Base-by-base conservation (phyloP, 1,139 yeast genomes). In the Hemisphaericaspora subhashii region DNA sequence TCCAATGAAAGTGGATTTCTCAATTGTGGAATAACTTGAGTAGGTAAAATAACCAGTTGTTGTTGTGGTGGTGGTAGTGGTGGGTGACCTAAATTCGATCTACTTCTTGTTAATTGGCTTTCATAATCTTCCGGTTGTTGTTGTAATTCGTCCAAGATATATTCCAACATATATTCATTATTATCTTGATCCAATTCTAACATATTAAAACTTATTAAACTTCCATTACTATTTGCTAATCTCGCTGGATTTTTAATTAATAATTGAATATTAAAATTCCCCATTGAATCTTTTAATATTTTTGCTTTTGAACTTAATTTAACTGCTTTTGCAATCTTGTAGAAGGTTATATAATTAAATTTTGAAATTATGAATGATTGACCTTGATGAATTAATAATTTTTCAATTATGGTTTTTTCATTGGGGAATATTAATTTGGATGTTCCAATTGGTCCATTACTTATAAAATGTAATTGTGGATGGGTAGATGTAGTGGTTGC, bases 391-490 rank as follows among this genome's bases (percentile, higher is more conserved):
- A 68, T 54, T 33, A 50, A 58, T 24, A 57, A 50, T 49, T 58
- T 70, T 56, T 85, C 94, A 33, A 87, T 59, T 8, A 81, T 76
- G 1, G 81, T 66, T 48, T 74, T 72, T 37, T 79, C 86, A 43
- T 73, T 76, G 0, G 95, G 95, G 43, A 83, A 73, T 9, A 77
- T 72, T 18, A 86, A 66, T 53, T 84, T 82, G 40, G 87, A 81
- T 36, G 72, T 68, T 0, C 95, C 96, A 33, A 86, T 70, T 10
- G 79, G 81, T 3, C 89, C 83, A 35, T 68, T 70, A 1, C 94
- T 83, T 3, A 85, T 76, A 42, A 88, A 74, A 32, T 72, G 66
- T 23, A 79, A 53, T 44, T 64, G 68, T n/a, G n/a, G n/a, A 25
- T 62, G 64, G 3, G 51, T 53, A n/a, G 42, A 22, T 35, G 36